phyloP scores from a whole-genome alignment of 1,284 basidiomycete species.

The Leucoagaricus sp. region DNA sequence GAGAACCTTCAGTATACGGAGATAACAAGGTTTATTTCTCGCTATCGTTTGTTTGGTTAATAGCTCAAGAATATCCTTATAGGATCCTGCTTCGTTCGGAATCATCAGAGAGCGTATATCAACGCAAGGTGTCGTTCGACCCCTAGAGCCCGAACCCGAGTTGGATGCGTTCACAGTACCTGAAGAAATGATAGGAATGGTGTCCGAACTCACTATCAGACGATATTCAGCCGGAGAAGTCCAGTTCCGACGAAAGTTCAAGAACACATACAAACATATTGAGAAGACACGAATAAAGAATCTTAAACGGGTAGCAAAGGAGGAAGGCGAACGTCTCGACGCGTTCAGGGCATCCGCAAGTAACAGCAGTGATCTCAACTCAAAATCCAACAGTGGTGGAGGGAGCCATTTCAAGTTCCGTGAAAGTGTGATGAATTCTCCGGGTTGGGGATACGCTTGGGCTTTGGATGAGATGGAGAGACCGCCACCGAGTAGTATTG shows the following conservation, averaged over 20 bases:
- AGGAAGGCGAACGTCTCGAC: conserved; percentile 46
- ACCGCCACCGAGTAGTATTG: conserved; percentile 82
- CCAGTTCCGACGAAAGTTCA: conserved; percentile 65
- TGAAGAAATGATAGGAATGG: conserved; percentile 64
- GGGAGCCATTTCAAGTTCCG: conserved; percentile 33
- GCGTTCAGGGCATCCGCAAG: conserved; percentile 13
- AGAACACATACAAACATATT: conserved; percentile 51
- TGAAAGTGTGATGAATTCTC: conserved; percentile 48
- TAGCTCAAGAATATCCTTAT: not conserved
- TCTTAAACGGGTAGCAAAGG: conserved; percentile 53
- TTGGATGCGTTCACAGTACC: conserved; percentile 68
- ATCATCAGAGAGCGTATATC: conserved; percentile 91
- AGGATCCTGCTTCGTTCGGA: conserved; percentile 39
- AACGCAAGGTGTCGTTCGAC: conserved; percentile 73
- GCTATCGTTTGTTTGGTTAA: not conserved
- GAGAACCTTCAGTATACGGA: conserved; percentile 62
- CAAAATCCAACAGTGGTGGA: no score
- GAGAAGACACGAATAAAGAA: conserved; percentile 62
- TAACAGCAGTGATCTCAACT: conserved; percentile 14
- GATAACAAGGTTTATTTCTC: conserved; percentile 43
- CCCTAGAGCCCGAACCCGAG: conserved; percentile 72
- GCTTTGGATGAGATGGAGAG: conserved; percentile 71
- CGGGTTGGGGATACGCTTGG: conserved; percentile 75
- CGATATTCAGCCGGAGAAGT: conserved; percentile 64
- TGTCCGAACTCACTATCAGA: conserved; percentile 63